These are phyloP conservation scores for Sclerotinia minor DNA, from an alignment of 2,329 filamentous ascomycete species.

Conservation along the genomic window DNA sequence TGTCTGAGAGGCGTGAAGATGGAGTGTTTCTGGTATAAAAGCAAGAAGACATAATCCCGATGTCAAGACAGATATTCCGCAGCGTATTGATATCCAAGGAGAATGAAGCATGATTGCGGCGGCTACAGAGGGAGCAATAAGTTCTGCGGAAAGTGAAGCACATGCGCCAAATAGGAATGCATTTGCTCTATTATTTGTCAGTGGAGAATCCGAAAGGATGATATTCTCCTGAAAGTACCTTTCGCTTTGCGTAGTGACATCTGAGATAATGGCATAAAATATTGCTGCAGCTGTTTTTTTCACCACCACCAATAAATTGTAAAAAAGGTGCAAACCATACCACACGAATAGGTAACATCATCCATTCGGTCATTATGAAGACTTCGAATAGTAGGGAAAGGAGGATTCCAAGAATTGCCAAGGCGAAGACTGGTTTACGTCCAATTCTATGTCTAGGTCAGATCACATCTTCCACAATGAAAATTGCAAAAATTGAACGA, in stretches of 20 bases:
- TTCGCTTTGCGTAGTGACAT: slow-evolving; percentile 44
- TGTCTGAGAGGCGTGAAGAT: slow-evolving; percentile 28
- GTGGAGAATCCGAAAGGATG: neutral
- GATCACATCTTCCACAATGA: neutral
- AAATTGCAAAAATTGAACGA: neutral
- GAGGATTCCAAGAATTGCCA: slow-evolving; percentile 41
- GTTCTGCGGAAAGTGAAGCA: slow-evolving; percentile 41
- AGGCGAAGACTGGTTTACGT: slow-evolving; percentile 42
- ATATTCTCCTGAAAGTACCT: slow-evolving; percentile 36
- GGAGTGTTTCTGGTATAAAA: slow-evolving; percentile 41
- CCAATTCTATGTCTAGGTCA: slow-evolving; percentile 38
- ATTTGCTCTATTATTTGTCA: slow-evolving; percentile 40
- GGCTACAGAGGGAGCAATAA: slow-evolving; percentile 44
- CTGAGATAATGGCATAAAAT: slow-evolving; percentile 44
- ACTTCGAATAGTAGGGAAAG: slow-evolving; percentile 40
- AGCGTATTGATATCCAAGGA: slow-evolving; percentile 35
- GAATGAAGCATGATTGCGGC: slow-evolving; percentile 43
- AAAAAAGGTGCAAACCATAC: slow-evolving; percentile 43
- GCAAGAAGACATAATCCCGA: slow-evolving; percentile 32
- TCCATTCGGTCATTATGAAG: slow-evolving; percentile 42
- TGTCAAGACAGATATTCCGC: slow-evolving; percentile 29
- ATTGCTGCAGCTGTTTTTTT: slow-evolving; percentile 41
- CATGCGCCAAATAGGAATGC: slow-evolving; percentile 42
- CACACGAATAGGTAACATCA: slow-evolving; percentile 40
- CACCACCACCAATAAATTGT: slow-evolving; percentile 44